A percentile compares a stretch with the other conserved stretches of the same genome.
phyloP scores from a whole-genome alignment of 2,329 filamentous ascomycete genomes.

The Pseudogymnoascus destructans region DNA sequence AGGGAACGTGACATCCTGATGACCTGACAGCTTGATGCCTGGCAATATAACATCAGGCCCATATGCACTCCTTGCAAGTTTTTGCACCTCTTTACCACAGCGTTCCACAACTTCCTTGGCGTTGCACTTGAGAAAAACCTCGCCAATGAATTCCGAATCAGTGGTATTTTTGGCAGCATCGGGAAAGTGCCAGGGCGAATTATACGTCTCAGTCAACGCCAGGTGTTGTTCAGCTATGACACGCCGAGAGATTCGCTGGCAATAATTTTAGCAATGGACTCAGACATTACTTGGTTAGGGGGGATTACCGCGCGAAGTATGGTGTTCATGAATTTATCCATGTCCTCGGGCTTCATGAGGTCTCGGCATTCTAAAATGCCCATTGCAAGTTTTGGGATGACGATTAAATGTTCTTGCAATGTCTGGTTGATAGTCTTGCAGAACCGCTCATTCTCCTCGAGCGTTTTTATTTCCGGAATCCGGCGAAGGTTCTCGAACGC shows the following conservation, averaged over 20 bases:
- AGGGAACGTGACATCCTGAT: constrained; percentile 81
- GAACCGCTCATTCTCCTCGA: constrained; percentile 81
- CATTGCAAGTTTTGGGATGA: constrained; percentile 90
- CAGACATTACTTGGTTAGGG: background rate
- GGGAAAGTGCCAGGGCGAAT: constrained; percentile 79
- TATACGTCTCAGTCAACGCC: constrained; percentile 85
- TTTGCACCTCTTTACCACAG: constrained; percentile 63
- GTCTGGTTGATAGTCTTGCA: constrained; percentile 70
- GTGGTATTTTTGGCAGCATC: constrained; percentile 47
- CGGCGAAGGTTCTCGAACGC: constrained; percentile 89
- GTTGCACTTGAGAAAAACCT: constrained; percentile 88
- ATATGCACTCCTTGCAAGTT: constrained; percentile 63
- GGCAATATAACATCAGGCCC: constrained; percentile 60
- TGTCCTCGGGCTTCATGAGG: constrained; percentile 64
- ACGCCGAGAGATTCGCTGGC: constrained; percentile 76
- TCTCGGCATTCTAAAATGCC: constrained; percentile 83
- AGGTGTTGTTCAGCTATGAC: constrained; percentile 98
- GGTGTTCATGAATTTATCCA: constrained; percentile 92
- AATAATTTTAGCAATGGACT: constrained; percentile 1
- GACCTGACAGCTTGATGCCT: constrained; percentile 69
- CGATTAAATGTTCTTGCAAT: constrained; percentile 75
- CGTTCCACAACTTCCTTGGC: constrained; percentile 78
- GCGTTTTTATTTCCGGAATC: constrained; percentile 66
- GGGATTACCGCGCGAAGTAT: constrained; percentile 67
- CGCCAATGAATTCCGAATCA: constrained; percentile 76